Conservation (phyloP, 768 basidiomycete species). For the Collybia sordida region DNA sequence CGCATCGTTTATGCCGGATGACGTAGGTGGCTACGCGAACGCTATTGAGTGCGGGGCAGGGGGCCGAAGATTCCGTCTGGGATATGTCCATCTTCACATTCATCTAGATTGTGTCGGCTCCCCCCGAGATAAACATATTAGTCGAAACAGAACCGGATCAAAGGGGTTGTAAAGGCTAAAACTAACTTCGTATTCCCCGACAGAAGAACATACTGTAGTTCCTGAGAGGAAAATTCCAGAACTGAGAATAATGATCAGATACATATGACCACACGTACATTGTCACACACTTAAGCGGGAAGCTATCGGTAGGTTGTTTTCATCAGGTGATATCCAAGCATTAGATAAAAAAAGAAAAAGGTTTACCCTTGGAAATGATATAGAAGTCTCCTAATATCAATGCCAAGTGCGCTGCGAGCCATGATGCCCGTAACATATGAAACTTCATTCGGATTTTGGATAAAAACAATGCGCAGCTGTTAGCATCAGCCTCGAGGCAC, state of each 20-base stretch:
- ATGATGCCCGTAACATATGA: slow-evolving; percentile 45
- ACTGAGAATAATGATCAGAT: not conserved
- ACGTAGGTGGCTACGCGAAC: slow-evolving; percentile 43
- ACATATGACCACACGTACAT: slow-evolving; percentile 15
- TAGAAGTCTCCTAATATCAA: slow-evolving; percentile 50
- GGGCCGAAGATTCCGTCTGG: too few relatives aligned
- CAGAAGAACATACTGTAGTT: slow-evolving; percentile 55
- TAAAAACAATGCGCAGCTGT: slow-evolving; percentile 37
- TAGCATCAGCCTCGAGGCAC: not conserved
- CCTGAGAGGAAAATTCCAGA: slow-evolving; percentile 18
- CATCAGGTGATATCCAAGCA: not conserved
- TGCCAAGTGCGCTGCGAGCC: slow-evolving; percentile 27
- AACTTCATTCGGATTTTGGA: slow-evolving; percentile 43
- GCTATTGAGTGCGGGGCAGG: slow-evolving; percentile 50
- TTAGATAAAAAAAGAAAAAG: not conserved
- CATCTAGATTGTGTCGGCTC: too few relatives aligned
- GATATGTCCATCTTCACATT: too few relatives aligned
- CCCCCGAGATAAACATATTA: too few relatives aligned
- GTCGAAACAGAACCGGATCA: not conserved
- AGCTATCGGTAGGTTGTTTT: slow-evolving; percentile 16
- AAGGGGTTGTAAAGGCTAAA: not conserved
- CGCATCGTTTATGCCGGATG: not conserved
- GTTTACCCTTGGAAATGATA: slow-evolving; percentile 41
- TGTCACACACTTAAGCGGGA: slow-evolving; percentile 31
- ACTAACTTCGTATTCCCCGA: slow-evolving; percentile 44